Percentiles rank a stretch among this genome's conserved stretches.
phyloP scores from a whole-genome alignment of 179 eudicot species.

The Camellia oleifera region DNA sequence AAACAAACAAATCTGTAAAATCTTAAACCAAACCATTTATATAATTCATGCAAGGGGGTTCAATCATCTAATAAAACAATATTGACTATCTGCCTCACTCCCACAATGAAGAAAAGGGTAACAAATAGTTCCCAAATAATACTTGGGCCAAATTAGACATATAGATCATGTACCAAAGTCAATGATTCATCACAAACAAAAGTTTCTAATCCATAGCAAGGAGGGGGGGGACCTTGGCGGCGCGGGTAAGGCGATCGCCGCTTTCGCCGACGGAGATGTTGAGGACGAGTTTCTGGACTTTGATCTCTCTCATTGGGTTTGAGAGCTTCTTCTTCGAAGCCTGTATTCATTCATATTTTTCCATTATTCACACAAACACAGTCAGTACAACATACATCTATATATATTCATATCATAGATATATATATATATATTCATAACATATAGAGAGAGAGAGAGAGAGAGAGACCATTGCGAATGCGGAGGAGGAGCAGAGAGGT shows the following conservation, averaged over 20 bases:
- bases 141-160: background rate
- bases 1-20: no score
- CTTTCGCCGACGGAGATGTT: no score
- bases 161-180: background rate
- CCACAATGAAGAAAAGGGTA: background rate
- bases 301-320: conserved; percentile 57
- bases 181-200: conserved; percentile 3
- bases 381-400: background rate
- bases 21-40: no score
- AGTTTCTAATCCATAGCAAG: background rate
- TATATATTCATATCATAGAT: background rate
- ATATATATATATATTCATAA: no score
- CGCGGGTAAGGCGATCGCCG: no score
- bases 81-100: no score
- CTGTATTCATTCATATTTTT: conserved; percentile 10
- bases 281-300: conserved; percentile 55
- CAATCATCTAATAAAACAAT: no score
- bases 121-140: background rate
- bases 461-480: no score
- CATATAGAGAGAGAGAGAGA: no score
- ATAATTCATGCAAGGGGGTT: no score
- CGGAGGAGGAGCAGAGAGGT: no score
- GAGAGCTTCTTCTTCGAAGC: conserved; percentile 48
- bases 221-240: conserved; percentile 34
- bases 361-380: background rate